Evolutionary conservation across 805 yeast species (phyloP), one percentile per base, ranked within the genome.

Genomic region (Candida glaebosa): DNA sequence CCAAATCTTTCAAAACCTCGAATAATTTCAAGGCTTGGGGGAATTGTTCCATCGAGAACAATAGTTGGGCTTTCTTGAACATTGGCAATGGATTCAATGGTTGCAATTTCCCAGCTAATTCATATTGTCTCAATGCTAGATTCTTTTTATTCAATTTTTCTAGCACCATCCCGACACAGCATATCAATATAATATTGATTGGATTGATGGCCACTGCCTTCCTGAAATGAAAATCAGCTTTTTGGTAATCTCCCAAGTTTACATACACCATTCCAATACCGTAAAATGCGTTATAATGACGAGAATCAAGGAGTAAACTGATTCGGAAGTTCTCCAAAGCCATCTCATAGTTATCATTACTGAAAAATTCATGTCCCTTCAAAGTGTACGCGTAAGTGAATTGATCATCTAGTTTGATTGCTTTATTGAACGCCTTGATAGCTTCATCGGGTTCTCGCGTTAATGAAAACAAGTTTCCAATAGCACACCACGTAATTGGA

Each of bases 181-280:
- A 90, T 3, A 88, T 79, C 52, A 93, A 71, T 32, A 93, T 89
- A 3, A 87, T 85, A 61, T 93, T 91, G 34, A 83, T 84, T 1
- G 97, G 96, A 56, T 93, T 93, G 37, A 93, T 87, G 28, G 83
- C 78, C 12, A 86, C 79, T 0, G 98, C 98, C 54, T 84, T 87
- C 41, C 88, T 70, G 66, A 91, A 88, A 61, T 88, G 95, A 47
- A 80, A 78, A 53, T 88, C 90, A 1, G 98, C 96, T 52, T 81
- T 80, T 34, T 77, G 79, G 54, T 81, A 81, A 52, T 87, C 89
- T 4, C 97, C 98, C 39, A 89, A 65, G 54, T 88, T 87, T 59
- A 88, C 75, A 58, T 82, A 84, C 20, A 89, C 95, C 91, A 89
- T 88, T 5, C 98, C 99, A 42, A 93, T 77, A 19, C 99, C 99